Evolutionary conservation across 768 basidiomycete genomes (phyloP), one percentile per base, ranked within the genome.

Genomic region (Suillus alpinus): DNA sequence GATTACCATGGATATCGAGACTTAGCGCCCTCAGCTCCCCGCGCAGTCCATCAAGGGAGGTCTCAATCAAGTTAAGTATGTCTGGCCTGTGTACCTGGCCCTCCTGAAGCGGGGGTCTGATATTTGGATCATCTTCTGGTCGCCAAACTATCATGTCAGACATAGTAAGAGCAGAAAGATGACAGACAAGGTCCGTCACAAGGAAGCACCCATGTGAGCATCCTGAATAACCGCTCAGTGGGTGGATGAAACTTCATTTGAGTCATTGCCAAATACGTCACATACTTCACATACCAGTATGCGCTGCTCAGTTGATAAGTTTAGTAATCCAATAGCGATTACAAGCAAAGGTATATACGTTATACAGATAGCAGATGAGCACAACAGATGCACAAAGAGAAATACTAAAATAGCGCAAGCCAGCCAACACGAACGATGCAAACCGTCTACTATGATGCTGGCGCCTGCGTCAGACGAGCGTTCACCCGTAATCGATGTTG

Each of bases 401-500:
- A 58, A 63, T 62, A 61, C 20, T 49, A 41, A 57, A 36, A 37
- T 47, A 57, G 41, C 43, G 34, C 41, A 10, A 52, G 46, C 31
- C 32, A 31, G 31, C 49, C 49, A 29, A 50, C 31, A 32, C 31
- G 31, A 32, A 32, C 31, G 31, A 32, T 32, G 49, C 16, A 50
- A 50, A 50, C 29, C 31, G 52, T 39, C 53, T 23, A 29, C 36
- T 55, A 55, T 39, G 53, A 39, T 55, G 23, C 37, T 39, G 37
- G 37, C 53, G 53, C 53, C 53, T 39, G 53, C 39, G 53, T 40
- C 53, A 69, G 16, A 44, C 91, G 87, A 26, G 83, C 81, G 66
- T 84, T 86, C 36, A 94, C 92, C 57, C 86, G 83, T 63, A 83
- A 80, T 41, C 92, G 86, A 74, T 94, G 92, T 69, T 84, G 82